A percentile compares a stretch with the other conserved stretches of the same genome.
These are phyloP conservation scores for Penicillium sp. DNA, from an alignment of 2,329 filamentous ascomycete genomes.

Conservation along the genomic window DNA sequence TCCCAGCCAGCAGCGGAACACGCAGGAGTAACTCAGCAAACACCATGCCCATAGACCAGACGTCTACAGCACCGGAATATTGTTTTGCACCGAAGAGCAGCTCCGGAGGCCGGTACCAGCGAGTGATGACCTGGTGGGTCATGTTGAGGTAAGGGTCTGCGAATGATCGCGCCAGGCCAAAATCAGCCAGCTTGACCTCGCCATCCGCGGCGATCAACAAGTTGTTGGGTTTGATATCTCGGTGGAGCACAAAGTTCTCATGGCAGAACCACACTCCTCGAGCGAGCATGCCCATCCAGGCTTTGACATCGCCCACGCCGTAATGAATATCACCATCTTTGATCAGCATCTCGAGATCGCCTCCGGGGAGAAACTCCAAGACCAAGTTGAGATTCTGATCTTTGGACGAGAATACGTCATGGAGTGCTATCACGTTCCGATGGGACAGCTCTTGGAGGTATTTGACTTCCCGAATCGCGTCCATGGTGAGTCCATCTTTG, in stretches of 20 bases:
- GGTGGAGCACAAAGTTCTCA: conserved; percentile 88
- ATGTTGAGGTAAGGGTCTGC: conserved; percentile 85
- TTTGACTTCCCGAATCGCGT: conserved; percentile 94
- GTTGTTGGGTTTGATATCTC: conserved; percentile 99
- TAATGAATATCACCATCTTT: conserved; percentile 83
- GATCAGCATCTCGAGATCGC: conserved; percentile 92
- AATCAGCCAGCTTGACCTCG: conserved; percentile 95
- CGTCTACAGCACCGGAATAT: conserved; percentile 87
- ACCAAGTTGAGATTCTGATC: conserved; percentile 96
- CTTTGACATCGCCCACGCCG: conserved; percentile 87
- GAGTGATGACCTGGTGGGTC: conserved; percentile 93
- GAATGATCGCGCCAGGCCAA: conserved; percentile 87
- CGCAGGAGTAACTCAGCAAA: conserved; percentile 89
- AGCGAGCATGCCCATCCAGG: conserved; percentile 97
- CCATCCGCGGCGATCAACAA: conserved; percentile 90
- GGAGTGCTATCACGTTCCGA: conserved; percentile 90
- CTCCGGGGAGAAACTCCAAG: conserved; percentile 88
- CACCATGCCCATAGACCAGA: conserved; percentile 92
- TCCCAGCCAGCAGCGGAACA: conserved; percentile 78
- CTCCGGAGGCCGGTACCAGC: conserved; percentile 95
- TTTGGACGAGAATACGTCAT: conserved; percentile 92
- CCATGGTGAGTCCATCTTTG: conserved; percentile 87
- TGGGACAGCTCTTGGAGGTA: conserved; percentile 92
- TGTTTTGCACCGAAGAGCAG: conserved; percentile 86
- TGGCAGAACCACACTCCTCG: conserved; percentile 96